Percentiles rank a stretch among this genome's conserved stretches.
Evolutionary conservation across 257 asterid genomes (phyloP).

Genomic region (Primulina tabacum): DNA sequence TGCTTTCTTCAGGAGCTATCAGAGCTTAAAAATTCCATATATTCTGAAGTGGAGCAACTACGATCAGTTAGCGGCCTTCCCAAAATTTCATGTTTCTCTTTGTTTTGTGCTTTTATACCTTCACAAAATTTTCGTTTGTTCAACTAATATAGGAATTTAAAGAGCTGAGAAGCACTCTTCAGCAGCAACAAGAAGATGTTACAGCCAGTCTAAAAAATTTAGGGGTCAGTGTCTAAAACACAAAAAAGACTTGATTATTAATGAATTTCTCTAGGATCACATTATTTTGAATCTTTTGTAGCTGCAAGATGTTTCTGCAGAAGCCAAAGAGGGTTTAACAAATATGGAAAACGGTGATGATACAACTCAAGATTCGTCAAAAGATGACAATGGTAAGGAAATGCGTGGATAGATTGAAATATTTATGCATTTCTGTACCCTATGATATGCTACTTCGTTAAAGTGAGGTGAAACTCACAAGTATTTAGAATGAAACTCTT

Average conservation of each 20-base stretch:
- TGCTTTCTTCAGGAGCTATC: slow-evolving; percentile 65
- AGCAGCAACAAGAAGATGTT: slow-evolving; percentile 96
- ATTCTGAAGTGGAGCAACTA: slow-evolving; percentile 82
- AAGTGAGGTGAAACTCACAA: not conserved
- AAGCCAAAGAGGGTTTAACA: slow-evolving; percentile 31
- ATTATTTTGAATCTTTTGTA: slow-evolving; percentile 30
- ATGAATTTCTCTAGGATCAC: slow-evolving; percentile 14
- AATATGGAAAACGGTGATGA: slow-evolving; percentile 35
- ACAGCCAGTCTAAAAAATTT: slow-evolving; percentile 58
- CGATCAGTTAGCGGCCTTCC: slow-evolving; percentile 61
- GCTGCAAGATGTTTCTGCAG: slow-evolving; percentile 62
- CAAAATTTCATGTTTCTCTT: slow-evolving; percentile 3
- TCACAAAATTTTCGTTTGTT: slow-evolving; percentile 17
- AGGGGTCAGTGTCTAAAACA: slow-evolving; percentile 49
- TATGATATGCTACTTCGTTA: not conserved
- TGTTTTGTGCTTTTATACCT: not conserved
- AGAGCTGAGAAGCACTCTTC: slow-evolving; percentile 79
- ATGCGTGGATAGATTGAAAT: slow-evolving; percentile 25
- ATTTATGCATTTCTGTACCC: not conserved
- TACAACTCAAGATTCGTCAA: slow-evolving; percentile 27
- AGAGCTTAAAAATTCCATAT: slow-evolving; percentile 64
- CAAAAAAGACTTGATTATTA: not conserved
- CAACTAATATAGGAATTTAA: slow-evolving; percentile 65
- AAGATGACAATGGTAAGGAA: slow-evolving; percentile 35
- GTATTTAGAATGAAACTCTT: not conserved